These are phyloP conservation scores for Basidiobolus heterosporus DNA, from an alignment of 371 early-diverging fungal genomes.

Conservation along the genomic window DNA sequence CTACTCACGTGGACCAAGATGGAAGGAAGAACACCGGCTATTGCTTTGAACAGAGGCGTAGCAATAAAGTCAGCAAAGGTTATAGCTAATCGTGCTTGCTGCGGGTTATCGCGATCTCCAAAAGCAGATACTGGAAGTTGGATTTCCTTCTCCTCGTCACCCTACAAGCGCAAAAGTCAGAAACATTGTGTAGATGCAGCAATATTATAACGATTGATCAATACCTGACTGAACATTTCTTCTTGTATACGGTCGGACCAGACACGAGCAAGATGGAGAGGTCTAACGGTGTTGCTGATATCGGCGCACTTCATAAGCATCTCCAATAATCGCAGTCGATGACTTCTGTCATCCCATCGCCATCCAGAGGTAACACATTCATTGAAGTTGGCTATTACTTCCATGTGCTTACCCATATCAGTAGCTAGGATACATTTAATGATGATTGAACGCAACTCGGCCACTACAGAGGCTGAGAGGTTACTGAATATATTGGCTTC, in stretches of 20 bases:
- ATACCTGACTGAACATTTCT: too few species aligned
- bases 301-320: constrained; percentile 69
- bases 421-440: constrained; percentile 63
- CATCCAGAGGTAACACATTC: constrained; percentile 36
- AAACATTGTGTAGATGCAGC: too few species aligned
- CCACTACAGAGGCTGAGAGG: constrained; percentile 19
- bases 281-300: constrained; percentile 54
- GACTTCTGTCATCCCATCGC: constrained; percentile 17
- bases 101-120: too few species aligned
- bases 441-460: constrained; percentile 43
- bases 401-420: constrained; percentile 57
- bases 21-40: too few species aligned
- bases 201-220: too few species aligned
- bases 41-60: too few species aligned
- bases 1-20: too few species aligned
- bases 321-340: constrained; percentile 32
- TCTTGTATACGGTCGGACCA: constrained; percentile 14
- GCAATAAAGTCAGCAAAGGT: too few species aligned
- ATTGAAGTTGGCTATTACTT: constrained; percentile 29
- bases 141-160: too few species aligned
- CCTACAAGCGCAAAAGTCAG: too few species aligned
- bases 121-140: too few species aligned
- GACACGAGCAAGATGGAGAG: constrained; percentile 26
- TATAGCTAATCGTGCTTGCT: too few species aligned
- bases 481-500: constrained; percentile 8